Evolutionary conservation across 345 rosid genomes (phyloP), one percentile per base, ranked within the genome.

Genomic region (Microthlaspi erraticum): DNA sequence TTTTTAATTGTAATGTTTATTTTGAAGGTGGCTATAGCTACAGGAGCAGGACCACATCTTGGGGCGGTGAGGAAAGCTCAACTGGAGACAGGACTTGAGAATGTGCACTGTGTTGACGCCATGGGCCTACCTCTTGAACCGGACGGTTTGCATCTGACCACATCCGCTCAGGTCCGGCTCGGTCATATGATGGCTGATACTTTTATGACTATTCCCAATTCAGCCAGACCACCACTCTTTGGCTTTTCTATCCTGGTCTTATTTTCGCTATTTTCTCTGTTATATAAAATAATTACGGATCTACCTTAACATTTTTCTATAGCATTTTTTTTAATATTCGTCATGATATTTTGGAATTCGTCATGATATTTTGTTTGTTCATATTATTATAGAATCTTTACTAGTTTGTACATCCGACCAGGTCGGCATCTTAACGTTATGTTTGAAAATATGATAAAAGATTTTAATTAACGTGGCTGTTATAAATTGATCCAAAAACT

Each of bases 91-190:
- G 74, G 68, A 18, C 55, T 86, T 6, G 78, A 70, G 13, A 86
- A 93, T 33, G 87, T 89, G 77, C 69, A 72, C 16, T 76, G 85
- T 48, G 88, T 89, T 18, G 97, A 87, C 26, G 94, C 94, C 17
- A 84, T 76, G 84, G 96, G 96, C 10, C 78, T 89, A 49, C 81
- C 81, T 3, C 86, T 93, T 1, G 84, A 82, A 66, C 88, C 86
- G 1, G 97, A 86, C 51, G 74, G 80, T 55, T 83, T 89, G 61
- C 98, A 93, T 74, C 85, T 93, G 20, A 80, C 96, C n/a, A 83
- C 96, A 36, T 60, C 74, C 5, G 66, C 90, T 31, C 90, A 89
- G 81, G 94, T 87, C 23, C 83, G 68, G 73, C 79, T 89, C 2
- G 97, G 97, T 10, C 78, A 72, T 39, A 86, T 75, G 86, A 55